A percentile compares a stretch with the other conserved stretches of the same genome.
Conservation (phyloP, 2,329 filamentous ascomycete genomes). For the Colletotrichum destructivum region DNA sequence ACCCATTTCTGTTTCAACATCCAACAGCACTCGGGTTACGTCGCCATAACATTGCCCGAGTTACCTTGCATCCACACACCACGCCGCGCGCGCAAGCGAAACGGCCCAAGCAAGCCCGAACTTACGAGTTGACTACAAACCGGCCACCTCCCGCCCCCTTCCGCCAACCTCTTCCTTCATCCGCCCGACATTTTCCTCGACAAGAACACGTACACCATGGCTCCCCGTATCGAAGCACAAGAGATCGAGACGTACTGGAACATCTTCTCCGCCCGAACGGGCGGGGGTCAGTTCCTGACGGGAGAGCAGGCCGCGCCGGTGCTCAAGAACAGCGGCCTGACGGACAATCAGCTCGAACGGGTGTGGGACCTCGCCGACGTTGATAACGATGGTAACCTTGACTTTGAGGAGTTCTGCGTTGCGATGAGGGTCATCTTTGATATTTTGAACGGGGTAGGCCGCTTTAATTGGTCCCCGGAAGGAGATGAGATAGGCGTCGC, state of each 20-base stretch:
- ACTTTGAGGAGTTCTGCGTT: conserved; percentile 99
- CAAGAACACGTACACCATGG: conserved; percentile 58
- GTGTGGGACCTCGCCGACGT: conserved; percentile 99
- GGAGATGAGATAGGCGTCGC: background rate
- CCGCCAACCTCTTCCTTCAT: background rate
- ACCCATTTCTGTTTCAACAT: conserved; percentile 2
- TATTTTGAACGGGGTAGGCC: conserved; percentile 88
- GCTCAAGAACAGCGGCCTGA: conserved; percentile 74
- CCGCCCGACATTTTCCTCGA: conserved; percentile 14
- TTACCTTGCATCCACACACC: background rate
- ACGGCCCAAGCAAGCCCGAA: conserved; percentile 7
- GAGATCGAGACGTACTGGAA: conserved; percentile 79
- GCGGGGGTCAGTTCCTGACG: conserved; percentile 72
- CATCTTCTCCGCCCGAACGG: conserved; percentile 73
- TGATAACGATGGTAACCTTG: conserved; percentile 95
- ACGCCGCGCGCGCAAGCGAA: background rate
- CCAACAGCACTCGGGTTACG: background rate
- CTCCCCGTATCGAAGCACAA: conserved; percentile 73
- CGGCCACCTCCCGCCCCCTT: conserved; percentile 6
- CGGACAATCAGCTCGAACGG: conserved; percentile 87
- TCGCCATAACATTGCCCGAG: background rate
- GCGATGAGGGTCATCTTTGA: conserved; percentile 99
- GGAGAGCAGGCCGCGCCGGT: conserved; percentile 75
- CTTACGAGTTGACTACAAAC: background rate
- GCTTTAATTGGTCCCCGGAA: background rate